Base-by-base conservation (phyloP, 805 yeast genomes). In the Saturnispora saitoi region DNA sequence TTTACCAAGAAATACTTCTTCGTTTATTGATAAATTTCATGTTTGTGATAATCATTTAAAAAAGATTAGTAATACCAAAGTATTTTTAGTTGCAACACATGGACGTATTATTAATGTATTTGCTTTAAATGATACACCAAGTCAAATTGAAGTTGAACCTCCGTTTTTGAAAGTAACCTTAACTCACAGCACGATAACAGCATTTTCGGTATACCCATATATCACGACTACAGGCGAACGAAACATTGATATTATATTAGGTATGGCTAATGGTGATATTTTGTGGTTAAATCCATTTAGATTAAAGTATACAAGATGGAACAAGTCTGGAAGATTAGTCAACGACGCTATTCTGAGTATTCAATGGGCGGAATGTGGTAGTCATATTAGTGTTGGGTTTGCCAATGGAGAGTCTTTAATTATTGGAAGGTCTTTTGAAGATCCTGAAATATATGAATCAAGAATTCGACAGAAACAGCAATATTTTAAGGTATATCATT, bases 221-320 rank as follows among this genome's bases (percentile, higher is more conserved):
- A 47, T 46, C 3, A 48, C 58, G 4, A 39, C 58, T 7, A 54
- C 52, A 3, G 60, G 60, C n/a, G 69, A 66, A 15, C 58, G 58
- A 28, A 66, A 66, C 32, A 64, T 83, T 7, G 80, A 80, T 45
- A 67, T 81, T 6, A 64, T 79, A 2, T 53, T 81, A 17, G 93
- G 91, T 1, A 74, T 80, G 52, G 76, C 81, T 17, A 65, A 80
- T 1, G 88, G 91, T n/a, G 87, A 81, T 55, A 61, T 84, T 2
- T 53, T 83, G 5, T 72, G 87, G 73, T 52, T 81, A 32, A 84
- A 82, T 53, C 74, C 82, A 9, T 62, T 68, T 26, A 64, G 70
- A 36, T 67, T 68, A 61, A 70, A 70, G 48, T 78, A 76, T 60
- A 60, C 74, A 24, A 69, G 81, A 38, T 64, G 77, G 63, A 78